These are phyloP conservation scores for Solanum lycopersicoides DNA, from an alignment of 257 asterid genomes.

Conservation along the genomic window DNA sequence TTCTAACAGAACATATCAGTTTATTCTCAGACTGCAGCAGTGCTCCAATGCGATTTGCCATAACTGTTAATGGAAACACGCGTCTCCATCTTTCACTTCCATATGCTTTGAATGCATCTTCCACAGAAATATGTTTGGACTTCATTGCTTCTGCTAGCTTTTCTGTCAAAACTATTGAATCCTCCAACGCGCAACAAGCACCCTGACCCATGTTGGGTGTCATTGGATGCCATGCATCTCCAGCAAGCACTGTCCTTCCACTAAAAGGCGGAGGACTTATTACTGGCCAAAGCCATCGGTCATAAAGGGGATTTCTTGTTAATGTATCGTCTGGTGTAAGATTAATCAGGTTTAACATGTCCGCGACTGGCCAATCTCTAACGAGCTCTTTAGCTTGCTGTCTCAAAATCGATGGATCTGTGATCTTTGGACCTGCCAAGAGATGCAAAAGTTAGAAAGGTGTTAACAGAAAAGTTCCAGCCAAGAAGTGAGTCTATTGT, in stretches of 20 bases:
- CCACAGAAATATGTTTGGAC: conserved; percentile 19
- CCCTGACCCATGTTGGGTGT: conserved; percentile 97
- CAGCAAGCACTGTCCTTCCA: conserved; percentile 61
- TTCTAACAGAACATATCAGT: conserved; percentile 44
- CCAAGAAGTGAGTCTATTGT: neutral
- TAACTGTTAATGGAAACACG: conserved; percentile 49
- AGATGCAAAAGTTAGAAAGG: neutral
- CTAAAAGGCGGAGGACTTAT: conserved; percentile 43
- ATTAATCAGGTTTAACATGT: conserved; percentile 36
- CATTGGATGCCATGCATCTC: conserved; percentile 99
- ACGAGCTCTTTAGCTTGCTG: conserved; percentile 30
- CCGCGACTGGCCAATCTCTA: conserved; percentile 39
- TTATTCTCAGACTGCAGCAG: conserved; percentile 54
- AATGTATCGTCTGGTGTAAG: conserved; percentile 63
- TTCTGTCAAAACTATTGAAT: conserved; percentile 47
- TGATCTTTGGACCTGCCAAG: conserved; percentile 56
- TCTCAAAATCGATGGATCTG: conserved; percentile 56
- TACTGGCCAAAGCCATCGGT: conserved; percentile 89
- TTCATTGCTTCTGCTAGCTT: conserved; percentile 38
- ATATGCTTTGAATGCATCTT: conserved; percentile 58
- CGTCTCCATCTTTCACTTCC: conserved; percentile 51
- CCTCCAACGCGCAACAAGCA: conserved; percentile 82
- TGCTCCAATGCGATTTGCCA: conserved; percentile 50
- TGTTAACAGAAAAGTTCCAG: neutral
- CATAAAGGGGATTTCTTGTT: conserved; percentile 52